A percentile compares a stretch with the other conserved stretches of the same genome.
Evolutionary conservation across 1,284 basidiomycete species (phyloP).

Genomic region (Porogramme epimiltina): DNA sequence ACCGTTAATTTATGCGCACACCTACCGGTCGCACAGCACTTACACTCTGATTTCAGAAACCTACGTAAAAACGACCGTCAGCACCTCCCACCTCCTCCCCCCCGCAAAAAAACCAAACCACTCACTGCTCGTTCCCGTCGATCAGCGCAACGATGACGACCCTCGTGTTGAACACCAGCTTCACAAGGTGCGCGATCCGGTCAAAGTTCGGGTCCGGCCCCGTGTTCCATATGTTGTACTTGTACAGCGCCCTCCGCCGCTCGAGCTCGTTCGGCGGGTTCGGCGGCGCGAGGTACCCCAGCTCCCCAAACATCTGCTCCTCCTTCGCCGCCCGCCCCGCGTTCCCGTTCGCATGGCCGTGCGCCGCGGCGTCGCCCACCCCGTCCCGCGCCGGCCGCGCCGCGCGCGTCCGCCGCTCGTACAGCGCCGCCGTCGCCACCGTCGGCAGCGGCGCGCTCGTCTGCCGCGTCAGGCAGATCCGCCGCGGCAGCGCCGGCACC

Average conservation of each 20-base stretch:
- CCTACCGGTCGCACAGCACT: slow-evolving; percentile 19
- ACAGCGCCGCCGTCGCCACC: slow-evolving; percentile 33
- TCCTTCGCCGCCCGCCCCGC: slow-evolving; percentile 57
- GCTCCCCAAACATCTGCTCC: slow-evolving; percentile 57
- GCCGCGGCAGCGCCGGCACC: slow-evolving; percentile 49
- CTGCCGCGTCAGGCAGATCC: slow-evolving; percentile 59
- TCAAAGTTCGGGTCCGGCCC: slow-evolving; percentile 89
- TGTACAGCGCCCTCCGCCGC: slow-evolving; percentile 78
- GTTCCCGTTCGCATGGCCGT: slow-evolving; percentile 37
- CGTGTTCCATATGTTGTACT: slow-evolving; percentile 86
- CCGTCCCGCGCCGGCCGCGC: slow-evolving; percentile 42
- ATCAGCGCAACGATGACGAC: slow-evolving; percentile 83
- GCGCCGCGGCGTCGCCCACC: too few species aligned
- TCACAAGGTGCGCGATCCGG: slow-evolving; percentile 86
- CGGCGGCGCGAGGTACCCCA: slow-evolving; percentile 80
- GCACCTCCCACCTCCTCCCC: slow-evolving; percentile 7
- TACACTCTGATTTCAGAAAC: slow-evolving; percentile 86
- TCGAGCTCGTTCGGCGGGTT: slow-evolving; percentile 81
- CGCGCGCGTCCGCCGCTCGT: slow-evolving; percentile 41
- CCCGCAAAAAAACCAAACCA: slow-evolving; percentile 10
- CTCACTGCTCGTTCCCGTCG: slow-evolving; percentile 79
- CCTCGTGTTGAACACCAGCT: slow-evolving; percentile 91
- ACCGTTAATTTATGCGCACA: too few species aligned
- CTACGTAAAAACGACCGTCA: slow-evolving; percentile 33
- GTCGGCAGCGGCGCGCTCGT: slow-evolving; percentile 59